These are phyloP conservation scores for Termitomyces sp. DNA, from an alignment of 768 basidiomycete genomes.

Conservation along the genomic window DNA sequence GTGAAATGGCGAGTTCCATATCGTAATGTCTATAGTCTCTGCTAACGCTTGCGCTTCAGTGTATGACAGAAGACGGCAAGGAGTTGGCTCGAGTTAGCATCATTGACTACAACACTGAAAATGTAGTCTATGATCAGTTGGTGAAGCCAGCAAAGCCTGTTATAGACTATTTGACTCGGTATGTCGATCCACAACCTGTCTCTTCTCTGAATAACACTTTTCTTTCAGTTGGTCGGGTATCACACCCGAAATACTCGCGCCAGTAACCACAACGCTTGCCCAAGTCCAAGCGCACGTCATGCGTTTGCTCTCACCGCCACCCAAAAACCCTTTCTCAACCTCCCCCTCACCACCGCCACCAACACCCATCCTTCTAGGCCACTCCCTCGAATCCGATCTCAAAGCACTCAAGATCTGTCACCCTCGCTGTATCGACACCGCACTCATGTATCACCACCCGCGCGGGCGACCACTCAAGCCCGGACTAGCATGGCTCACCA, in stretches of 20 bases:
- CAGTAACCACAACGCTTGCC: slow-evolving; percentile 74
- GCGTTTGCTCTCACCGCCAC: slow-evolving; percentile 53
- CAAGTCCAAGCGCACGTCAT: slow-evolving; percentile 77
- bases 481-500: slow-evolving; percentile 94
- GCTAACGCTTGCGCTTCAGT: slow-evolving; percentile 43
- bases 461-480: slow-evolving; percentile 93
- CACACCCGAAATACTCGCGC: slow-evolving; percentile 66
- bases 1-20: slow-evolving; percentile 81
- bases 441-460: slow-evolving; percentile 87
- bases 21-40: not conserved
- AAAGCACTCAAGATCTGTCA: slow-evolving; percentile 85
- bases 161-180: slow-evolving; percentile 91
- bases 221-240: slow-evolving; percentile 85
- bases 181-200: slow-evolving; percentile 13
- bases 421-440: slow-evolving; percentile 88
- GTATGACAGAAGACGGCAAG: slow-evolving; percentile 85
- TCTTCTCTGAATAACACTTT: not conserved
- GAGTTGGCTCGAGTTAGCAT: slow-evolving; percentile 85
- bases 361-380: slow-evolving; percentile 84
- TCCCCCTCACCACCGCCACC: slow-evolving; percentile 34
- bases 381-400: slow-evolving; percentile 94
- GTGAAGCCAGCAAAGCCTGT: slow-evolving; percentile 88
- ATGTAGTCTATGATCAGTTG: slow-evolving; percentile 82
- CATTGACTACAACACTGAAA: slow-evolving; percentile 71
- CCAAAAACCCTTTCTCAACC: slow-evolving; percentile 44